A percentile compares a stretch with the other conserved stretches of the same genome.
Evolutionary conservation across 768 basidiomycete species (phyloP).

Genomic region (Pisolithus sp.): DNA sequence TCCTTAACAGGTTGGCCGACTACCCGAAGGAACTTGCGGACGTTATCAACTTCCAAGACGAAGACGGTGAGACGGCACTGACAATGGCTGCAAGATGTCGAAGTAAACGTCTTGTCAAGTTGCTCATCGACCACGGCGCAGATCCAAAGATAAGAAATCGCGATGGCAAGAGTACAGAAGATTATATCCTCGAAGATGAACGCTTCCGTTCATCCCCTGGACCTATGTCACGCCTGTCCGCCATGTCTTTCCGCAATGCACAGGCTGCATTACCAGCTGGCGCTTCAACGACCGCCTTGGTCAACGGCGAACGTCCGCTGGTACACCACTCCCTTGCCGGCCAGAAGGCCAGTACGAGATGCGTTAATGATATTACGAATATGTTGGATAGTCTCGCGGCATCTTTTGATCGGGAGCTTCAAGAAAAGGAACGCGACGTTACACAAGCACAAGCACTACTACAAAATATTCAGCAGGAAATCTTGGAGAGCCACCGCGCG

Average conservation of each 20-base stretch:
- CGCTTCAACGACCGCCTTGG: slow-evolving; percentile 35
- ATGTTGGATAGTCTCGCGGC: slow-evolving; percentile 86
- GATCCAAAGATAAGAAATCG: slow-evolving; percentile 92
- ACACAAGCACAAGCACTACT: slow-evolving; percentile 84
- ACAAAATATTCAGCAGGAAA: slow-evolving; percentile 82
- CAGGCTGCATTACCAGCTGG: slow-evolving; percentile 43
- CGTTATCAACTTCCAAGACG: slow-evolving; percentile 98
- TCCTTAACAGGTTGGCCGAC: slow-evolving; percentile 78
- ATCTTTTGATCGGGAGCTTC: slow-evolving; percentile 87
- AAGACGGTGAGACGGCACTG: slow-evolving; percentile 96
- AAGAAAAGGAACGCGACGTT: slow-evolving; percentile 87
- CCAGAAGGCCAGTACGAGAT: slow-evolving; percentile 79
- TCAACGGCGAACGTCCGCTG: slow-evolving; percentile 59
- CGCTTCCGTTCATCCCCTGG: slow-evolving; percentile 89
- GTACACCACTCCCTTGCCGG: slow-evolving; percentile 82
- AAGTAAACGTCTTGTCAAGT: slow-evolving; percentile 90
- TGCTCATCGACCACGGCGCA: slow-evolving; percentile 92
- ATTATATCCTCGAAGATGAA: slow-evolving; percentile 98
- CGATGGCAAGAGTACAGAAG: slow-evolving; percentile 95
- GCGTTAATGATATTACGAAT: slow-evolving; percentile 75
- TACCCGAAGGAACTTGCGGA: slow-evolving; percentile 96
- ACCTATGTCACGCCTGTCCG: slow-evolving; percentile 56
- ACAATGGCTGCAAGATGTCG: slow-evolving; percentile 95
- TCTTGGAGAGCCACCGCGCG: slow-evolving; percentile 75
- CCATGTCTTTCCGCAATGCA: slow-evolving; percentile 70